A percentile compares a stretch with the other conserved stretches of the same genome.
Conservation (phyloP, 1,284 basidiomycete species). For the Malassezia globosa region DNA sequence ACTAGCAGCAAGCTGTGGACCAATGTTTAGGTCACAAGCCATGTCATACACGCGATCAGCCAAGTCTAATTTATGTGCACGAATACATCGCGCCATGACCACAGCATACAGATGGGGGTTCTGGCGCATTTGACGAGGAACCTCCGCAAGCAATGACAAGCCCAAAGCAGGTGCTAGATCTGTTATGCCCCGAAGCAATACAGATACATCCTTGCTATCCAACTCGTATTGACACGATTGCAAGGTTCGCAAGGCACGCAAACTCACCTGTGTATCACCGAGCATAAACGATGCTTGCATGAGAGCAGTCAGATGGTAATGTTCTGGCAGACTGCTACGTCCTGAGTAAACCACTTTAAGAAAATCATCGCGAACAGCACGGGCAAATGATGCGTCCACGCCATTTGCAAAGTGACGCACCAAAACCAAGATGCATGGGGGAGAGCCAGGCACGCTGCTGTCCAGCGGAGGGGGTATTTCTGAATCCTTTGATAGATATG, state of each 20-base stretch:
- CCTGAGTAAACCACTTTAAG: background rate
- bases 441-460: background rate
- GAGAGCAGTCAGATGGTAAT: slow-evolving; percentile 11
- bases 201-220: slow-evolving; percentile 11
- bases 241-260: background rate
- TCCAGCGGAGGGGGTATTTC: background rate
- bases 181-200: slow-evolving; percentile 9
- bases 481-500: no score
- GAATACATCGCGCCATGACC: slow-evolving; percentile 4
- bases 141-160: background rate
- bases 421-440: slow-evolving; percentile 6
- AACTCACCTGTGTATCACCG: background rate
- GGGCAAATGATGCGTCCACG: slow-evolving; percentile 1
- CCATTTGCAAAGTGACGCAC: slow-evolving; percentile 5
- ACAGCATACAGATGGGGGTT: slow-evolving; percentile 12
- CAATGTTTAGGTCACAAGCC: background rate
- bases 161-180: slow-evolving; percentile 1
- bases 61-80: background rate
- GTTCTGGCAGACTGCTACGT: background rate
- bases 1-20: background rate
- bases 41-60: background rate
- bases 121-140: background rate
- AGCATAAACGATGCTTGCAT: slow-evolving; percentile 12
- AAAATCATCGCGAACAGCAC: slow-evolving; percentile 10
- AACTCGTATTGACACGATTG: background rate